These are phyloP conservation scores for Gnomoniopsis smithogilvyi DNA, from an alignment of 2,329 filamentous ascomycete species.

Conservation along the genomic window DNA sequence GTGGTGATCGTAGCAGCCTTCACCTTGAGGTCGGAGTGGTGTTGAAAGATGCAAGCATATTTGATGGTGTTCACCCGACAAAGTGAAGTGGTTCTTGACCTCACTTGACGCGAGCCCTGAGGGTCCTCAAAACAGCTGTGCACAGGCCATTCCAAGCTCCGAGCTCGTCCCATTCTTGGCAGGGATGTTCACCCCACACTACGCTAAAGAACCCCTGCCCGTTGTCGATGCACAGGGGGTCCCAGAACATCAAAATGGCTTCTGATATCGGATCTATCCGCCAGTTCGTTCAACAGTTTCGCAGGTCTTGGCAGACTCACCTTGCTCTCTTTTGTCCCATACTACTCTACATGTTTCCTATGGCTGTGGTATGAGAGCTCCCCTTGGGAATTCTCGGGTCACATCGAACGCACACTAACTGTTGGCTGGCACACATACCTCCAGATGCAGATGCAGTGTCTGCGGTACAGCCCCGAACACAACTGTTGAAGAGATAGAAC, in stretches of 20 bases:
- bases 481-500: too few relatives aligned
- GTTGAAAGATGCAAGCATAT: background rate
- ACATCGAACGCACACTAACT: too few relatives aligned
- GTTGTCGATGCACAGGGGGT: background rate
- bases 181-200: slow-evolving; percentile 8
- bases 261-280: slow-evolving; percentile 5
- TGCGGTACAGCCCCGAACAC: too few relatives aligned
- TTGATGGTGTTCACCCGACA: background rate
- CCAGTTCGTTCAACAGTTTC: background rate
- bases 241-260: slow-evolving; percentile 6
- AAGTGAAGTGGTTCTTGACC: slow-evolving; percentile 1
- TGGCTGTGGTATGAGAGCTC: too few relatives aligned
- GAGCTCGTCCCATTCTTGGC: slow-evolving; percentile 7
- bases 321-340: too few relatives aligned
- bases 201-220: slow-evolving; percentile 1
- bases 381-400: too few relatives aligned
- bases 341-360: too few relatives aligned
- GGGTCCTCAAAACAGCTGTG: slow-evolving; percentile 14
- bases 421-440: too few relatives aligned
- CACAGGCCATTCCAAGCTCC: slow-evolving; percentile 14
- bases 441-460: too few relatives aligned
- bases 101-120: background rate
- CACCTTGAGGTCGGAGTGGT: background rate
- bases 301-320: too few relatives aligned
- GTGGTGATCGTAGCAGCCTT: background rate